Conservation (phyloP, 164 flowering plant species). For the Sedum album region DNA sequence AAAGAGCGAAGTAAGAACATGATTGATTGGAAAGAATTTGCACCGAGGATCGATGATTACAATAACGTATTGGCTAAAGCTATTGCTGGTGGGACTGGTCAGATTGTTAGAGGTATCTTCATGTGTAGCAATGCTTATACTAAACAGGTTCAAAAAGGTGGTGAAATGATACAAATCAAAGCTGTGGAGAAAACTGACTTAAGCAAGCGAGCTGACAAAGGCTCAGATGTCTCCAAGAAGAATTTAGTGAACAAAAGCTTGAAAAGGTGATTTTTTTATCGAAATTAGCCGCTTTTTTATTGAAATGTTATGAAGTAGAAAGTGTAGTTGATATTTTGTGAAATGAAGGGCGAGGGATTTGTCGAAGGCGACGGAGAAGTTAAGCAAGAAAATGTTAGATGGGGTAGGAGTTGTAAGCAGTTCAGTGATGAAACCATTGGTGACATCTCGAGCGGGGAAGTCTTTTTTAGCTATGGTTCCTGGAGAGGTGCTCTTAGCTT, state of each 20-base stretch:
- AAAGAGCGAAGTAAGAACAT: constrained; percentile 12
- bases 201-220: constrained; percentile 12
- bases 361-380: constrained; percentile 71
- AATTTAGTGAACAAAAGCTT: constrained; percentile 40
- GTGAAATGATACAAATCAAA: constrained; percentile 39
- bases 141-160: constrained; percentile 77
- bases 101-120: constrained; percentile 81
- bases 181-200: constrained; percentile 22
- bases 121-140: constrained; percentile 62
- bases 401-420: constrained; percentile 52
- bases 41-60: constrained; percentile 66
- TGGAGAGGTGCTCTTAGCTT: constrained; percentile 78
- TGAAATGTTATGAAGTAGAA: too few relatives aligned
- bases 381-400: constrained; percentile 61
- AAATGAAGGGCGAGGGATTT: constrained; percentile 51
- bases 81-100: constrained; percentile 79
- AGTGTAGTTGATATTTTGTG: background rate
- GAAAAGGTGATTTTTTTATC: constrained; percentile 42
- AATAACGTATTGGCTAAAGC: constrained; percentile 66
- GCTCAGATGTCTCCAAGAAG: constrained; percentile 23
- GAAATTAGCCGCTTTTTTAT: too few relatives aligned
- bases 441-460: constrained; percentile 65
- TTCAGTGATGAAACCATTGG: constrained; percentile 47
- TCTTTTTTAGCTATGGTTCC: constrained; percentile 55
- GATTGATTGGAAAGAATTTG: constrained; percentile 68